phyloP scores from a whole-genome alignment of 768 basidiomycete genomes.

The Lactifluus volemus region DNA sequence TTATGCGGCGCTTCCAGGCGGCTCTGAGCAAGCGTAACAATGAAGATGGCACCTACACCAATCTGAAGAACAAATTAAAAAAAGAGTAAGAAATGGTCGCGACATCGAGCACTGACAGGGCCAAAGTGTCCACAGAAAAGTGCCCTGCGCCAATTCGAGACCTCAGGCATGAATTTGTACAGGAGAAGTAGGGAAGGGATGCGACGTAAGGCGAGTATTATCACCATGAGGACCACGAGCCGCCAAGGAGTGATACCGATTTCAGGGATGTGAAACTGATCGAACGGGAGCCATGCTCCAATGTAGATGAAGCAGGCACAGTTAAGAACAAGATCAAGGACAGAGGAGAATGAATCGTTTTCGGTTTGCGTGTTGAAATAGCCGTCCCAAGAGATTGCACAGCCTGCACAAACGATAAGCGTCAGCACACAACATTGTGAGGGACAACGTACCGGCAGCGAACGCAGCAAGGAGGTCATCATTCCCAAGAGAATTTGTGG shows the following conservation, averaged over 20 bases:
- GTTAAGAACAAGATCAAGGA: slow-evolving; percentile 82
- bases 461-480: slow-evolving; percentile 90
- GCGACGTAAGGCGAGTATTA: slow-evolving; percentile 66
- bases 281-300: slow-evolving; percentile 81
- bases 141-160: slow-evolving; percentile 76
- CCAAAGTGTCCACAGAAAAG: slow-evolving; percentile 91
- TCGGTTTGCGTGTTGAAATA: slow-evolving; percentile 74
- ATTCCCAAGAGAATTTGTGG: slow-evolving; percentile 69
- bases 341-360: slow-evolving; percentile 80
- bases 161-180: slow-evolving; percentile 83
- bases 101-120: slow-evolving; percentile 23
- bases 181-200: slow-evolving; percentile 71
- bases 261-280: slow-evolving; percentile 43
- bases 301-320: slow-evolving; percentile 76
- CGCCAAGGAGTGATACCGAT: slow-evolving; percentile 64
- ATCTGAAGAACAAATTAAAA: slow-evolving; percentile 41
- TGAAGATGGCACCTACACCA: slow-evolving; percentile 90
- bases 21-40: slow-evolving; percentile 62
- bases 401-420: slow-evolving; percentile 40
- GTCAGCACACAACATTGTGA: not conserved
- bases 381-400: slow-evolving; percentile 88
- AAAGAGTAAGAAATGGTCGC: not conserved
- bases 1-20: slow-evolving; percentile 47
- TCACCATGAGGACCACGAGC: slow-evolving; percentile 55
- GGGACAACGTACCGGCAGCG: slow-evolving; percentile 49